Evolutionary conservation across 2,329 filamentous ascomycete species (phyloP).

Genomic region (Cordyceps sp.): DNA sequence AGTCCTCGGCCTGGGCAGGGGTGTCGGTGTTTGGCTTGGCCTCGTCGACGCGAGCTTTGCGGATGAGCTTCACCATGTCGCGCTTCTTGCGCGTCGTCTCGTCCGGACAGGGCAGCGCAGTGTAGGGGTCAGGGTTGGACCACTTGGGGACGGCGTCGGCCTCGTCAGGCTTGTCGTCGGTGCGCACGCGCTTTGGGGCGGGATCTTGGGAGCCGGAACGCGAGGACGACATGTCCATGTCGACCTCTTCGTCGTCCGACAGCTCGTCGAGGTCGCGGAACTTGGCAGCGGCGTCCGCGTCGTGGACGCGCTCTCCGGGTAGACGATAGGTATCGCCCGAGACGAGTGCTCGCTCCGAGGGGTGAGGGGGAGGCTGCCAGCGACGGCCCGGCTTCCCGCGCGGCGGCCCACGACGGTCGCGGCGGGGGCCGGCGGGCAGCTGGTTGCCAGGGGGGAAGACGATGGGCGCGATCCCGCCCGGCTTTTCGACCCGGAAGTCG

Average conservation of each 20-base stretch:
- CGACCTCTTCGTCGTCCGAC: constrained; percentile 46
- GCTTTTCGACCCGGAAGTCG: constrained; percentile 36
- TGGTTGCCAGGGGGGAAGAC: no score
- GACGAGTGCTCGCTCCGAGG: constrained; percentile 33
- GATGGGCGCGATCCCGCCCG: constrained; percentile 23
- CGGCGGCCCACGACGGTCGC: constrained; percentile 10
- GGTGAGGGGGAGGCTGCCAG: constrained; percentile 21
- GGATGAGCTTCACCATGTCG: constrained; percentile 80
- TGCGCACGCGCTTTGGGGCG: constrained; percentile 18
- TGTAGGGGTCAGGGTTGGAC: constrained; percentile 95
- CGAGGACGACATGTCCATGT: constrained; percentile 41
- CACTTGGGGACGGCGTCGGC: constrained; percentile 50
- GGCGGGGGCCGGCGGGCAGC: no score
- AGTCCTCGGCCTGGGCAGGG: constrained; percentile 54
- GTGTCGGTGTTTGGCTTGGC: constrained; percentile 28
- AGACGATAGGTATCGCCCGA: constrained; percentile 22
- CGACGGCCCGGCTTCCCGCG: constrained; percentile 12
- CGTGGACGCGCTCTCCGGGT: constrained; percentile 28
- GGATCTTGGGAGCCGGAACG: constrained; percentile 20
- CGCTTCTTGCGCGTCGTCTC: constrained; percentile 58
- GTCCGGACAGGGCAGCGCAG: constrained; percentile 64
- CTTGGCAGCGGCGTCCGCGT: constrained; percentile 27
- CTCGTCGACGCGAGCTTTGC: constrained; percentile 62
- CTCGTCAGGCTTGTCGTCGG: constrained; percentile 12
- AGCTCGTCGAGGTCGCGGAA: constrained; percentile 39